Evolutionary conservation across 75 land plant species (phyloP), one percentile per base, ranked within the genome.

Genomic region (Selaginella moellendorffii): DNA sequence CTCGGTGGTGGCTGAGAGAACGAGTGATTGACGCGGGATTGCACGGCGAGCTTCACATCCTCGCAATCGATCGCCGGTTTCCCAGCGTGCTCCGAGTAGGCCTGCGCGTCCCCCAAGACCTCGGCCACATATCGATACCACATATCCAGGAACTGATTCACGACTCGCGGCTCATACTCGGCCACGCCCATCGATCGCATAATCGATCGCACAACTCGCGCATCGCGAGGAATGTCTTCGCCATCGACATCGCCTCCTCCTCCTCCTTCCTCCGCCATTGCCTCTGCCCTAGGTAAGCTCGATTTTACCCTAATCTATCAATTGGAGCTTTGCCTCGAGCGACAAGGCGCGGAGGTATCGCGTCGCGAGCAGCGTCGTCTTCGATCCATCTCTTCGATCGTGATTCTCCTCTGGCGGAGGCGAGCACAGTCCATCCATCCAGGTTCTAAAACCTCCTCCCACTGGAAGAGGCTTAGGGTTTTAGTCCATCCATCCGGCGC

Each of bases 41-140:
- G 96, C 54, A 93, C 79, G 31, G 98, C 98, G 53, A 93, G 90
- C 77, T 82, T 82, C 53, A 88, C 76, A 73, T 93, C 98, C 29
- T 93, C 98, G 31, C 74, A 60, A 53, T 93, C 98, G 51, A 93
- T 85, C 12, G 82, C 69, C 24, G 79, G n/a, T 73, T 93, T 93
- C 18, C 80, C 81, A 18, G 98, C 98, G 68, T 93, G 96, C 63
- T 93, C 98, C 1, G 98, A 83, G 53, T 89, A 93, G 28, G 80
- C 66, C 67, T 93, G 98, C 18, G 90, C 90, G 65, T 93, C 98
- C 1, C 85, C 71, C 22, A 93, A 76, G 27, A 93, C 87, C 58
- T 93, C 98, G 2, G 79, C 96, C 27, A 80, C 87, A 65, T 93
- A 93, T 1, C 90, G 69, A 63, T 88, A 85, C 80, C 84, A 81